Percentiles rank a stretch among this genome's conserved stretches.
phyloP scores from a whole-genome alignment of 371 early-diverging fungal species.

The Phascolomyces articulosus region DNA sequence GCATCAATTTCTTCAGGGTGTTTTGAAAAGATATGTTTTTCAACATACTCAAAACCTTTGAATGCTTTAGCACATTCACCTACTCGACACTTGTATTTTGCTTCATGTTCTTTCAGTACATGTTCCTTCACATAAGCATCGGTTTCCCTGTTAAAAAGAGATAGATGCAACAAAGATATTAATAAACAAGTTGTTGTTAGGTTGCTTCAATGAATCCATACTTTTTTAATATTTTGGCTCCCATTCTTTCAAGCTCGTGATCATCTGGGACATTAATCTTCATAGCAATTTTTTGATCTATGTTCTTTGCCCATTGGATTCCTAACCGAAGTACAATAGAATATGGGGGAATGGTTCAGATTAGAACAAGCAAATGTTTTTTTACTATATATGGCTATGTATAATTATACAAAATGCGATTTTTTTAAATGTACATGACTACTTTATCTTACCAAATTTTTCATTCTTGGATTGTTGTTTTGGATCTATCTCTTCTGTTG shows the following conservation, averaged over 20 bases:
- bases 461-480: conserved; percentile 18
- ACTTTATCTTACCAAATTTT: neutral
- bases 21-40: conserved; percentile 89
- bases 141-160: conserved; percentile 36
- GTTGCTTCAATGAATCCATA: too few species aligned
- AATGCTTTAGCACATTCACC: conserved; percentile 89
- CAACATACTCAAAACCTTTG: conserved; percentile 91
- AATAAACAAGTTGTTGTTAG: too few species aligned
- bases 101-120: conserved; percentile 72
- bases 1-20: conserved; percentile 77
- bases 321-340: conserved; percentile 24
- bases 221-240: conserved; percentile 76
- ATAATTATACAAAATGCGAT: too few species aligned
- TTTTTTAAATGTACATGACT: too few species aligned
- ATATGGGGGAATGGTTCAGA: neutral
- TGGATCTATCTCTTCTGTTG: conserved; percentile 19
- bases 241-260: conserved; percentile 68
- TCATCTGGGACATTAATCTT: conserved; percentile 68
- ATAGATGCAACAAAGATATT: too few species aligned
- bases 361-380: neutral
- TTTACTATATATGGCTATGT: too few species aligned
- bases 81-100: conserved; percentile 87
- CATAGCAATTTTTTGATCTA: conserved; percentile 68
- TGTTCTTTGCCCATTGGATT: conserved; percentile 58
- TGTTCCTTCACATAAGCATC: conserved; percentile 59